A percentile compares a stretch with the other conserved stretches of the same genome.
Conservation (phyloP, 371 early-diverging fungal species). For the Phascolomyces articulosus region DNA sequence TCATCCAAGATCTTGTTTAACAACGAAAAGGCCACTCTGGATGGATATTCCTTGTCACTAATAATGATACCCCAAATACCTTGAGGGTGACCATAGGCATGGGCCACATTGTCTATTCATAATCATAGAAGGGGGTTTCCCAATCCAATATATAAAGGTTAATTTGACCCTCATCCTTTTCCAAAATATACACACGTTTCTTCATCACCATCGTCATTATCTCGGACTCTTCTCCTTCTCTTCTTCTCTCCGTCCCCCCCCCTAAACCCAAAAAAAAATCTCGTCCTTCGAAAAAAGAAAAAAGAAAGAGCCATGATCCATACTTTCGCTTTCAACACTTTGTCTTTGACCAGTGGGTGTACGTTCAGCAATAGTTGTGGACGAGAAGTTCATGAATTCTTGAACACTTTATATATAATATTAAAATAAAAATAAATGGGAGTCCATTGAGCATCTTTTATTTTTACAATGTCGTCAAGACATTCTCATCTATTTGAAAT, state of each 20-base stretch:
- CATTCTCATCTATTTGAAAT: too few species aligned
- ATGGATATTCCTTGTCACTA: constrained; percentile 92
- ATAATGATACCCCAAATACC: constrained; percentile 82
- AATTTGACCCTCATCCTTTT: too few species aligned
- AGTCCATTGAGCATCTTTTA: too few species aligned
- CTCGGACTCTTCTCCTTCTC: neutral
- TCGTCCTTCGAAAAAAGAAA: too few species aligned
- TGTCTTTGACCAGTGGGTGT: constrained; percentile 84
- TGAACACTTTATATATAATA: constrained; percentile 62
- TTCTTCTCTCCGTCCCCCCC: neutral
- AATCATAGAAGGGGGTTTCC: too few species aligned
- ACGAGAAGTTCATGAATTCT: constrained; percentile 90
- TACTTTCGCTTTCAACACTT: constrained; percentile 87
- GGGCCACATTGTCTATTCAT: constrained; percentile 84
- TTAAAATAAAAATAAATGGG: neutral
- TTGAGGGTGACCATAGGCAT: constrained; percentile 77
- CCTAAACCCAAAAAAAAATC: too few species aligned
- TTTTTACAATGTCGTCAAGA: too few species aligned
- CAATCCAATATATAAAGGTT: too few species aligned
- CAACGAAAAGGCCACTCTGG: constrained; percentile 87
- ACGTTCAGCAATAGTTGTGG: constrained; percentile 86
- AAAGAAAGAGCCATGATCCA: constrained; percentile 7
- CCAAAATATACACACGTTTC: too few species aligned
- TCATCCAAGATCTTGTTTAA: constrained; percentile 89
- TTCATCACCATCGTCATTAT: neutral